Percentiles rank a stretch among this genome's conserved stretches.
These are phyloP conservation scores for Bipolaris zeicola DNA, from an alignment of 2,329 filamentous ascomycete species.

Conservation along the genomic window DNA sequence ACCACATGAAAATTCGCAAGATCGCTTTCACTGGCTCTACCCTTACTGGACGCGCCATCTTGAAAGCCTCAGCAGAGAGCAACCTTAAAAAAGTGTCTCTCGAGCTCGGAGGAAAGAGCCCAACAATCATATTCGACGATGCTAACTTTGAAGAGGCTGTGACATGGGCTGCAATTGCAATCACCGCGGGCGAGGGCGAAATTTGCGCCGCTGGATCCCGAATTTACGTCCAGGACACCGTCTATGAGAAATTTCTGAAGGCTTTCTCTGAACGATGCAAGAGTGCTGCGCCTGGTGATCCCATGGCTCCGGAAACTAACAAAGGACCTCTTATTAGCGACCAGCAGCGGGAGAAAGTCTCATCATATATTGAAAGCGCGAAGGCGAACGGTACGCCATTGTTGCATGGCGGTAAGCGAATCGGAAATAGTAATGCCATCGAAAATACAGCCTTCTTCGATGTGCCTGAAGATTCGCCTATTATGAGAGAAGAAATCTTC, in stretches of 20 bases:
- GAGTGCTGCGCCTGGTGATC: not conserved
- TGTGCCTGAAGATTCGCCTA: not conserved
- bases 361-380: not conserved
- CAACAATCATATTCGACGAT: conserved; percentile 55
- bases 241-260: not conserved
- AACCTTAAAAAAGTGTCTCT: conserved; percentile 52
- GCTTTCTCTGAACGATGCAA: not conserved
- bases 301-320: not conserved
- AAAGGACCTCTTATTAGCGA: not conserved
- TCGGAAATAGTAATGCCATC: not conserved
- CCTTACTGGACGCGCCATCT: conserved; percentile 47
- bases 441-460: not conserved
- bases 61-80: conserved; percentile 48
- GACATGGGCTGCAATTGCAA: not conserved
- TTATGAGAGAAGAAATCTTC: not conserved
- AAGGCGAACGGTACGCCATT: not conserved
- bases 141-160: conserved; percentile 47
- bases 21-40: conserved; percentile 51
- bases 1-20: conserved; percentile 48
- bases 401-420: not conserved
- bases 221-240: not conserved
- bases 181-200: not conserved
- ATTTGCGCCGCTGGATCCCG: not conserved
- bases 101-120: conserved; percentile 56
- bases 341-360: not conserved